Conservation (phyloP, 2,329 filamentous ascomycete species). For the Aureobasidium subglaciale region DNA sequence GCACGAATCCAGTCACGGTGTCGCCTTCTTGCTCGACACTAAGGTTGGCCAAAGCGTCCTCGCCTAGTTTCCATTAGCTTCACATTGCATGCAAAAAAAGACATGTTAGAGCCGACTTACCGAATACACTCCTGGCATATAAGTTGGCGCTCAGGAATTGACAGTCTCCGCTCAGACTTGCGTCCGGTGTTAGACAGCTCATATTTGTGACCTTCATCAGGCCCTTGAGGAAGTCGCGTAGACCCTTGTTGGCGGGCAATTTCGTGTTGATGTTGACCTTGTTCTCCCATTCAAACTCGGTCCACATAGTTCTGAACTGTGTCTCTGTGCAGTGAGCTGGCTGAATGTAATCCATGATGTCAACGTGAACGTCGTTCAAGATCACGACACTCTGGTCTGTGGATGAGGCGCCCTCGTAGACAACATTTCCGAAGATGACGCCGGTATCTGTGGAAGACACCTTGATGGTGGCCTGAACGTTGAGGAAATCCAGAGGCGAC, state of each 20-base stretch:
- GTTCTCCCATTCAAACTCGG: conserved; percentile 99
- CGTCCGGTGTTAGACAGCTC: conserved; percentile 94
- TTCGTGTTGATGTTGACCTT: conserved; percentile 99
- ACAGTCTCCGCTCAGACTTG: conserved; percentile 92
- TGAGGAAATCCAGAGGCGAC: conserved; percentile 91
- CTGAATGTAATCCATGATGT: conserved; percentile 99
- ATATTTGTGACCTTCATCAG: conserved; percentile 98
- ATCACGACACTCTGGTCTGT: conserved; percentile 96
- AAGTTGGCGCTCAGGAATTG: conserved; percentile 96
- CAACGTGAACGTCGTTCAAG: conserved; percentile 93
- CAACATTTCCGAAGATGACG: conserved; percentile 97
- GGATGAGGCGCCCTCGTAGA: conserved; percentile 88
- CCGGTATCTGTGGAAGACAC: conserved; percentile 96
- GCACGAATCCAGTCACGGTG: conserved; percentile 92
- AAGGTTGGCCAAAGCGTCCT: conserved; percentile 95
- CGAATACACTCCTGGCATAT: conserved; percentile 94
- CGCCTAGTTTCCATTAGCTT: conserved; percentile 52
- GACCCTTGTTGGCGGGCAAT: conserved; percentile 60
- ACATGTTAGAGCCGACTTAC: conserved; percentile 52
- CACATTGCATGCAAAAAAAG: not conserved
- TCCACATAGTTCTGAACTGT: conserved; percentile 99
- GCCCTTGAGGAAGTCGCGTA: conserved; percentile 86
- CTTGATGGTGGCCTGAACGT: conserved; percentile 97
- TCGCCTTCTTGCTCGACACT: conserved; percentile 98
- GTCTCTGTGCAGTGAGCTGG: conserved; percentile 94